Evolutionary conservation across 441 rosid species (phyloP).

Genomic region (Bruguiera hainesii): DNA sequence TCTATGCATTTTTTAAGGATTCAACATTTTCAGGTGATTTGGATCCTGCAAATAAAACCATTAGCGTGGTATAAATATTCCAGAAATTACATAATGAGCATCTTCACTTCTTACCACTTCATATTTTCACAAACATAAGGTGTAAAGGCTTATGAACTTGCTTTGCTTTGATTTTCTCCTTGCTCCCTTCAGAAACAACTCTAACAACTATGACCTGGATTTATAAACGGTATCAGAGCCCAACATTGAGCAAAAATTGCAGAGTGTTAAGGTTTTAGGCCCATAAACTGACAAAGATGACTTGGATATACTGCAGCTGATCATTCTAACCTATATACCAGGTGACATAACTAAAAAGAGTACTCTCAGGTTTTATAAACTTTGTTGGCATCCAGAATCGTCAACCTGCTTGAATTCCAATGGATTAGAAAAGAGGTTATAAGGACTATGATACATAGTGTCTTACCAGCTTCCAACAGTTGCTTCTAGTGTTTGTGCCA

Average conservation of each 20-base stretch:
- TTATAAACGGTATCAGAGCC: conserved; percentile 13
- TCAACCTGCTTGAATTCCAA: conserved; percentile 4
- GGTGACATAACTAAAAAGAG: background rate
- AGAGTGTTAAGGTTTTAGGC: background rate
- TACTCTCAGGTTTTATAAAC: background rate
- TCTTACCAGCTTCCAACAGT: conserved; percentile 55
- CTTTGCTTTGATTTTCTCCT: conserved; percentile 30
- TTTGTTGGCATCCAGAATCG: background rate
- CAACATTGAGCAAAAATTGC: background rate
- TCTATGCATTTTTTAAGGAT: background rate
- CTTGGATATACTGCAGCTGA: too few relatives aligned
- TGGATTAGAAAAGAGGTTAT: background rate
- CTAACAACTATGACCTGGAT: conserved; percentile 64
- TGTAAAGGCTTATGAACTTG: conserved; percentile 35
- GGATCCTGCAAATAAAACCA: background rate
- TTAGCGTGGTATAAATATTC: too few relatives aligned
- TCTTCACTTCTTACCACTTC: conserved; percentile 59
- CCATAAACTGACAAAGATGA: background rate
- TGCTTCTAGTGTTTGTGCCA: conserved; percentile 40
- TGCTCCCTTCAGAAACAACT: conserved; percentile 31
- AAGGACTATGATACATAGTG: conserved; percentile 7
- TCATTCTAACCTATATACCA: too few relatives aligned
- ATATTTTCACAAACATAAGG: conserved; percentile 38
- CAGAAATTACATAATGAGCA: background rate
- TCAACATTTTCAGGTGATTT: background rate